A percentile compares a stretch with the other conserved stretches of the same genome.
Conservation (phyloP, 1,284 basidiomycete species). For the Malassezia cuniculi region DNA sequence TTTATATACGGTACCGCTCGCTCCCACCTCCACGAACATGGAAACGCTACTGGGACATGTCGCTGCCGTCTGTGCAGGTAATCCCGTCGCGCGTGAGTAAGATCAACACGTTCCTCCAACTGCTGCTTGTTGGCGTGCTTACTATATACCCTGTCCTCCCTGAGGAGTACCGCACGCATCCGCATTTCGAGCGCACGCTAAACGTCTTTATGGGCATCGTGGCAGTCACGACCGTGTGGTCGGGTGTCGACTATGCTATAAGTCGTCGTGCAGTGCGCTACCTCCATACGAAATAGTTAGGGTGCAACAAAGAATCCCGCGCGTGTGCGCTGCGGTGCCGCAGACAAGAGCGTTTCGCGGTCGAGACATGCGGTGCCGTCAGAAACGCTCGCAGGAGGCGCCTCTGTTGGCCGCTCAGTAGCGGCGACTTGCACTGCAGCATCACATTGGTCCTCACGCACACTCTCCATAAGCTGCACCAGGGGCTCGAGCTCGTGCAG, state of each 20-base stretch:
- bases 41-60: constrained; percentile 82
- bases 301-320: background rate
- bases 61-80: constrained; percentile 84
- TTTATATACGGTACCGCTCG: constrained; percentile 83
- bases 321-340: background rate
- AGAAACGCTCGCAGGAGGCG: too few species aligned
- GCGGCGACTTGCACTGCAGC: too few species aligned
- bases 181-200: constrained; percentile 8
- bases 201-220: constrained; percentile 58
- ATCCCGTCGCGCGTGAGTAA: constrained; percentile 56
- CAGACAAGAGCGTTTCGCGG: background rate
- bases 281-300: constrained; percentile 3
- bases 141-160: constrained; percentile 71
- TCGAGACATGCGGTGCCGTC: background rate
- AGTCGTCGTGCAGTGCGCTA: constrained; percentile 9
- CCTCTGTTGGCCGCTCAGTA: too few species aligned
- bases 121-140: constrained; percentile 73
- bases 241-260: constrained; percentile 63
- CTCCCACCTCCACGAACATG: constrained; percentile 81
- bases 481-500: constrained; percentile 11
- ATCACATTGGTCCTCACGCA: constrained; percentile 2
- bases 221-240: constrained; percentile 77
- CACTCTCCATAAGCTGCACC: constrained; percentile 13
- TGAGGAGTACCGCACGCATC: constrained; percentile 13
- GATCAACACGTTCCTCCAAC: constrained; percentile 81